A percentile compares a stretch with the other conserved stretches of the same genome.
phyloP scores from a whole-genome alignment of 176 grass and related monocot genomes.

The Aegilops sharonensis region DNA sequence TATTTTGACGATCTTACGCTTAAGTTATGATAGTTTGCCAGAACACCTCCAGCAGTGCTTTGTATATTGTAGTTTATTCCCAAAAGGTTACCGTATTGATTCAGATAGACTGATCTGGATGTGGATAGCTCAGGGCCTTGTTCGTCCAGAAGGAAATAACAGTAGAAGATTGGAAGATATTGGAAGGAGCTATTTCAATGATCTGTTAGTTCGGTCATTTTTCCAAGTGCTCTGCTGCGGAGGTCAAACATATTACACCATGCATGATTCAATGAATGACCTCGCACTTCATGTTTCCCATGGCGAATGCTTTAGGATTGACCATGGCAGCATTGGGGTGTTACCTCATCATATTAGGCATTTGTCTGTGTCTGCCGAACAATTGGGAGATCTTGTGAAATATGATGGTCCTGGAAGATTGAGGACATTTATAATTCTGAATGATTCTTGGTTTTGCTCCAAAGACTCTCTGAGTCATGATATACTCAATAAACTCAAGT shows the following conservation, averaged over 20 bases:
- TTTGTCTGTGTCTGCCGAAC: conserved; percentile 10
- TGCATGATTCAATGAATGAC: conserved; percentile 42
- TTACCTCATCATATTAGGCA: conserved; percentile 25
- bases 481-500: conserved; percentile 8
- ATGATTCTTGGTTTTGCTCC: conserved; percentile 18
- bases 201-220: conserved; percentile 30
- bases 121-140: conserved; percentile 46
- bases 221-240: conserved; percentile 5
- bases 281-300: conserved; percentile 32
- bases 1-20: neutral
- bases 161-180: conserved; percentile 21
- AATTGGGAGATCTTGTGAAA: neutral
- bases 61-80: conserved; percentile 39
- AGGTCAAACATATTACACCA: neutral
- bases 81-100: conserved; percentile 19
- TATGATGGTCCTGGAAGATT: neutral
- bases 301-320: conserved; percentile 25
- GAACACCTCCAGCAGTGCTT: conserved; percentile 20
- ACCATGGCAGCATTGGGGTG: neutral
- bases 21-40: conserved; percentile 31
- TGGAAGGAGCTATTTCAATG: conserved; percentile 40
- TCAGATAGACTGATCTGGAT: conserved; percentile 22
- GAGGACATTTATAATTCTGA: conserved; percentile 3
- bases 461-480: neutral
- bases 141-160: neutral